These are phyloP conservation scores for Populus simonii DNA, from an alignment of 345 rosid species.

Conservation along the genomic window DNA sequence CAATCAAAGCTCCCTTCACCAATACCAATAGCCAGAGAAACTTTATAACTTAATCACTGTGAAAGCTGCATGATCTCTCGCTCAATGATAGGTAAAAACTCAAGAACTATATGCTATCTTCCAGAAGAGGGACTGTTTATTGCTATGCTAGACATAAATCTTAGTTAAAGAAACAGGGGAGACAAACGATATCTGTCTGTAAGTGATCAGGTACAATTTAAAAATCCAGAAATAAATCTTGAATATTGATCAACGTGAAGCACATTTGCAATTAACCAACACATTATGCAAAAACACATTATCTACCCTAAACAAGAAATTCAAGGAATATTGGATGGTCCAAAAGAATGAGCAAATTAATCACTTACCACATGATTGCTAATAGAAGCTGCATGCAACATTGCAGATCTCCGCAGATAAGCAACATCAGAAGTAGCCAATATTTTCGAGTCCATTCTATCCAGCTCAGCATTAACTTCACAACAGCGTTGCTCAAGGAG, in stretches of 20 bases:
- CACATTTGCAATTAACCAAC: background rate
- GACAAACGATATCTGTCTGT: background rate
- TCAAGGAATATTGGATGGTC: background rate
- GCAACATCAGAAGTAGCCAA: slow-evolving; percentile 88
- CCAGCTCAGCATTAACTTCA: slow-evolving; percentile 62
- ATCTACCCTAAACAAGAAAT: background rate
- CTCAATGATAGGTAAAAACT: background rate
- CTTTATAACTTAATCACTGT: slow-evolving; percentile 7
- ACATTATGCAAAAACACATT: background rate
- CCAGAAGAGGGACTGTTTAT: background rate
- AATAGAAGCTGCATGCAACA: slow-evolving; percentile 77
- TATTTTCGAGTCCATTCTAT: slow-evolving; percentile 67
- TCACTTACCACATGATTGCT: slow-evolving; percentile 81
- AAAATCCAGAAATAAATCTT: slow-evolving; percentile 3
- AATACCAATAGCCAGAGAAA: slow-evolving; percentile 19
- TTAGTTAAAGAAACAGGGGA: background rate
- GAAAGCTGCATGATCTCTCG: background rate
- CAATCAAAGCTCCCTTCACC: slow-evolving; percentile 74
- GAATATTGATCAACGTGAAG: background rate
- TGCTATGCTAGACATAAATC: background rate
- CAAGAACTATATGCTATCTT: background rate
- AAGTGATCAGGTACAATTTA: background rate
- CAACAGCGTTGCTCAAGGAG: slow-evolving; percentile 87
- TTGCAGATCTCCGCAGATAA: slow-evolving; percentile 80
- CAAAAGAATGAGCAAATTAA: background rate